Base-by-base conservation (phyloP, 2,329 filamentous ascomycete species). In the Trichoderma brevicompactum region DNA sequence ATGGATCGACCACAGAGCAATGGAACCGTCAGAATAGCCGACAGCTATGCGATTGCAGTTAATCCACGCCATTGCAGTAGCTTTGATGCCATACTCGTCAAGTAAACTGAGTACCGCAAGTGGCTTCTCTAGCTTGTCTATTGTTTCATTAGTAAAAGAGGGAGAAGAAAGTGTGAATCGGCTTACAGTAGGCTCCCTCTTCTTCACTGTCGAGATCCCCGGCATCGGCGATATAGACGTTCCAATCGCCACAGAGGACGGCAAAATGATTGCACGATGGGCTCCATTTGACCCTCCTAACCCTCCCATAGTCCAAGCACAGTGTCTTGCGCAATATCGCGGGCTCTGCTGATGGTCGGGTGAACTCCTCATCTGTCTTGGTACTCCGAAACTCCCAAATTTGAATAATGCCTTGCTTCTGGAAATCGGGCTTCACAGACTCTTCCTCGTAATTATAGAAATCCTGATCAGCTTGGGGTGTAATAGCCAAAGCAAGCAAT, bases 1-100 rank as follows among this genome's bases (percentile, higher is more conserved):
- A 44, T 78, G 77, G 48, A 87, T 70, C 10, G 85, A 87, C 85
- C 85, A 88, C 10, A 87, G 75, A 19, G 79, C 79, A 41, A 87
- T 76, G 19, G 82, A 84, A 38, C 85, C 85, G 66, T 88, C 85
- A 0, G 79, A 80, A 70, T 87, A 84, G 55, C 84, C 85, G 36
- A 85, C 75, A 0, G 79, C 83, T 44, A 88, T 74, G 23, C 84
- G 81, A 70, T 87, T 87, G 68, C 80, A 79, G 66, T 81, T 82
- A 40, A 82, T 74, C 85, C 85, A 88, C 10, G 83, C 79, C 60
- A 87, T 79, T 66, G 81, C 80, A 15, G 83, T 86, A 34, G 82
- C 81, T 32, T 79, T 76, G 46, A 85, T 74, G 50, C 77, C 76
- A 64, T 81, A 77, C 72, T 87, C 84, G 13, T 79, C 75, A 0